phyloP scores from a whole-genome alignment of 2,329 filamentous ascomycete species.

The Cyphellophora europaea region DNA sequence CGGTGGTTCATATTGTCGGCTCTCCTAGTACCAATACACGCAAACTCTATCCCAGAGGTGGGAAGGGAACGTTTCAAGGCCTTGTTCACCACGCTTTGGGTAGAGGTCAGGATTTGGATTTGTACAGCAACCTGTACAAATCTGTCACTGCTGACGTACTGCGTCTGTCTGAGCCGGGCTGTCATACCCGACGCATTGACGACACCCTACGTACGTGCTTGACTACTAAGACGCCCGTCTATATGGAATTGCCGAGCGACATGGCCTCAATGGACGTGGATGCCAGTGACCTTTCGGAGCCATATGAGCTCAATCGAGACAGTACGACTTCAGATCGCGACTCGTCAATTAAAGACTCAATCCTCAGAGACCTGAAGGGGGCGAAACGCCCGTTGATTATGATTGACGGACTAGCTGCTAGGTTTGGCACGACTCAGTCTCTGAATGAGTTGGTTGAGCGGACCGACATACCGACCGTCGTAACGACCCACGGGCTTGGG shows the following conservation, averaged over 20 bases:
- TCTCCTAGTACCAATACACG: constrained; percentile 32
- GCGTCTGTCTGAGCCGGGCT: too few species aligned
- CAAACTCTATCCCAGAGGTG: too few species aligned
- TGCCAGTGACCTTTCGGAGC: constrained; percentile 56
- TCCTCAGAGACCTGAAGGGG: constrained; percentile 61
- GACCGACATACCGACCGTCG: constrained; percentile 69
- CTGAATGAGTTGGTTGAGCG: constrained; percentile 64
- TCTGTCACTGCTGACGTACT: constrained; percentile 33
- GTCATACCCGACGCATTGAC: constrained; percentile 38
- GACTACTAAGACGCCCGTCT: constrained; percentile 44
- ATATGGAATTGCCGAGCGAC: constrained; percentile 46
- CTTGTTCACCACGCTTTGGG: constrained; percentile 23
- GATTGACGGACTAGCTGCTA: constrained; percentile 73
- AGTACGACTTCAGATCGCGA: constrained; percentile 64
- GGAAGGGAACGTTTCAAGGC: constrained; percentile 1
- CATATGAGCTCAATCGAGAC: constrained; percentile 33
- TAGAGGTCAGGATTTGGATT: constrained; percentile 43
- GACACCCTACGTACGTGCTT: constrained; percentile 38
- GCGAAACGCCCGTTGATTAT: constrained; percentile 70
- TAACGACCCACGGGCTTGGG: constrained; percentile 85
- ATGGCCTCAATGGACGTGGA: constrained; percentile 40
- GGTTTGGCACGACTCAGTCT: constrained; percentile 64
- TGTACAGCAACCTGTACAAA: constrained; percentile 37
- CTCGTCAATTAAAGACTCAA: constrained; percentile 71
- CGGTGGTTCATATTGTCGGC: constrained; percentile 52